Evolutionary conservation across 306 rosid species (phyloP).

Genomic region (Rosa persica): DNA sequence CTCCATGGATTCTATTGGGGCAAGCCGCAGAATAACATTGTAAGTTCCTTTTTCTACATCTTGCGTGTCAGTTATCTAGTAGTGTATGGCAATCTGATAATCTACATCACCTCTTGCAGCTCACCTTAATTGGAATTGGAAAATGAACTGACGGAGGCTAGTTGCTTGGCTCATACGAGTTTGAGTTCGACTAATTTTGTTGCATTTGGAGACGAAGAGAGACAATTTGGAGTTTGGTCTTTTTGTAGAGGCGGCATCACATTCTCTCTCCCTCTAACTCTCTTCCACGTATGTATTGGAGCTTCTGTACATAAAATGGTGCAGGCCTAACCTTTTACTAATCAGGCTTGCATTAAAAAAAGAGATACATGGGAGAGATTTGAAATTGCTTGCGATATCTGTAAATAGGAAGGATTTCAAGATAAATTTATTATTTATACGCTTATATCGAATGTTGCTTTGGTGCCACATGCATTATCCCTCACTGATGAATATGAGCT

Average conservation of each 20-base stretch:
- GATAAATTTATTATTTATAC: neutral
- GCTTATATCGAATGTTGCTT: neutral
- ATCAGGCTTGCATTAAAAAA: neutral
- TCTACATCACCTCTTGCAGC: slow-evolving; percentile 34
- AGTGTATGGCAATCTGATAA: slow-evolving; percentile 9
- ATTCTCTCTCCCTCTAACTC: neutral
- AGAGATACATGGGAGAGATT: neutral
- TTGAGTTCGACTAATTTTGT: neutral
- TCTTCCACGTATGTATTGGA: slow-evolving; percentile 4
- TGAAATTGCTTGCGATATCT: neutral
- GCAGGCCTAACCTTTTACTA: neutral
- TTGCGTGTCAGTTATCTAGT: neutral
- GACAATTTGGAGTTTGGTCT: neutral
- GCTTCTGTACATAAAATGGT: slow-evolving; percentile 2
- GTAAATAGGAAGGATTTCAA: neutral
- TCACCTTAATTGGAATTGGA: slow-evolving; percentile 59
- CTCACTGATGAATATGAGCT: neutral
- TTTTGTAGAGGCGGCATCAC: neutral
- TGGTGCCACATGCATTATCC: neutral
- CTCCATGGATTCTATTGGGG: slow-evolving; percentile 84
- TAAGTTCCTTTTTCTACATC: slow-evolving; percentile 30
- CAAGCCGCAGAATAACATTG: slow-evolving; percentile 75
- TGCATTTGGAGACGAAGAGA: neutral
- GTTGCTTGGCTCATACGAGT: neutral
- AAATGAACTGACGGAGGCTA: slow-evolving; percentile 31